A percentile compares a stretch with the other conserved stretches of the same genome.
Evolutionary conservation across 306 rosid genomes (phyloP).

Genomic region (Mucuna pruriens): DNA sequence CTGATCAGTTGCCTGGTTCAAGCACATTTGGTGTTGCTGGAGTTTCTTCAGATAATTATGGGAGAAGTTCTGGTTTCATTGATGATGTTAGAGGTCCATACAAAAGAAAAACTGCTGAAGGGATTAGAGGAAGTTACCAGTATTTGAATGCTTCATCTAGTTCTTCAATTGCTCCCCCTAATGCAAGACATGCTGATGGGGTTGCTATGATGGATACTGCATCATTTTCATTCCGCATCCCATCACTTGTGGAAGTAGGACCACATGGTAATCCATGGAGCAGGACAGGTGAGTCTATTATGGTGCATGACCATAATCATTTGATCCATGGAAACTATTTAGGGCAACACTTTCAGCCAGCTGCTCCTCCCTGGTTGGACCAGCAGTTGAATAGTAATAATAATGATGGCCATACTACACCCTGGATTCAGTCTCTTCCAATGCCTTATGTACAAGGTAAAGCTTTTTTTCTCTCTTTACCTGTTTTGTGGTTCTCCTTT

Average conservation of each 20-base stretch:
- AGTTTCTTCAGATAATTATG: conserved; percentile 64
- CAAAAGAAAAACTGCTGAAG: conserved; percentile 82
- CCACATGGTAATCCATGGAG: conserved; percentile 60
- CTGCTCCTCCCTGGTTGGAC: conserved; percentile 77
- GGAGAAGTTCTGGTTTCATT: conserved; percentile 59
- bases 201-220: conserved; percentile 65
- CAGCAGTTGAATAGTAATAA: conserved; percentile 62
- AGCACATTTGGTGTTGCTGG: conserved; percentile 60
- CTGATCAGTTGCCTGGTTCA: conserved; percentile 66
- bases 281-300: conserved; percentile 60
- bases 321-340: conserved; percentile 69
- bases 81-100: conserved; percentile 81
- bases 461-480: conserved; percentile 11
- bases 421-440: conserved; percentile 74
- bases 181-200: conserved; percentile 68
- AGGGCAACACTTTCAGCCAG: conserved; percentile 80
- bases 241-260: conserved; percentile 65
- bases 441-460: conserved; percentile 70
- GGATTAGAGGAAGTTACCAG: conserved; percentile 65
- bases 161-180: conserved; percentile 66
- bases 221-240: conserved; percentile 55
- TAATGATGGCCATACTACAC: conserved; percentile 61
- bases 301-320: conserved; percentile 69
- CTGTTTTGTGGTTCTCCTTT: conserved; percentile 25
- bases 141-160: conserved; percentile 62